phyloP scores from a whole-genome alignment of 331 rosid genomes.

The Pyracantha coccinea region DNA sequence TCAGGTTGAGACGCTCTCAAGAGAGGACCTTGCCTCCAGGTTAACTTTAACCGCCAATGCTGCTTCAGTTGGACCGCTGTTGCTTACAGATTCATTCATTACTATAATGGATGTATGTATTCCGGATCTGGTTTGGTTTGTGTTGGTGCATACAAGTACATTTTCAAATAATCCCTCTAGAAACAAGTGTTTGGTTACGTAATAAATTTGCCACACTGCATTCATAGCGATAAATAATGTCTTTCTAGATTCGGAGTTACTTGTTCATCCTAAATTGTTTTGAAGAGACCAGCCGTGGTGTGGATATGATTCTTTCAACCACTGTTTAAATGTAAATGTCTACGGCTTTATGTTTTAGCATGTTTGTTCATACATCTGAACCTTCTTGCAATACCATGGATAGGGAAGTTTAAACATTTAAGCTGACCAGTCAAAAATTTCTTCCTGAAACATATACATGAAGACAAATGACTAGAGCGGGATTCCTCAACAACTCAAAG shows the following conservation, averaged over 20 bases:
- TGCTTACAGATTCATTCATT: constrained; percentile 74
- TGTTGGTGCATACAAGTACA: constrained; percentile 1
- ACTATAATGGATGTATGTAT: constrained; percentile 93
- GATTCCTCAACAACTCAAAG: constrained; percentile 84
- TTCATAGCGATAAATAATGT: background rate
- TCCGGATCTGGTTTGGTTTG: constrained; percentile 17
- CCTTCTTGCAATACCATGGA: background rate
- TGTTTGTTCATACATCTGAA: background rate
- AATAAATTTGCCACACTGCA: background rate
- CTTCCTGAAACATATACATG: constrained; percentile 1
- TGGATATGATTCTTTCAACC: background rate
- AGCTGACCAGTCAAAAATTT: background rate
- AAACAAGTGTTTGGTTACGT: background rate
- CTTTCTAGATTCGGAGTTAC: too few species aligned
- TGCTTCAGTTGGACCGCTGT: constrained; percentile 81
- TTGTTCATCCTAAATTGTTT: too few species aligned
- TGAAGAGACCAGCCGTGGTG: background rate
- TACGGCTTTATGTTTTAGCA: background rate
- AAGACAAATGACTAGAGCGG: constrained; percentile 97
- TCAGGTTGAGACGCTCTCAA: constrained; percentile 93
- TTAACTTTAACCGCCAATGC: constrained; percentile 77
- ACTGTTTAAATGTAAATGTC: background rate
- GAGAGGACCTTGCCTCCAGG: constrained; percentile 90
- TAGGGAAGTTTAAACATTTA: background rate
- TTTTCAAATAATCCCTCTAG: background rate